These are phyloP conservation scores for Cordyceps tenuipes DNA, from an alignment of 2,329 filamentous ascomycete species.

Conservation along the genomic window DNA sequence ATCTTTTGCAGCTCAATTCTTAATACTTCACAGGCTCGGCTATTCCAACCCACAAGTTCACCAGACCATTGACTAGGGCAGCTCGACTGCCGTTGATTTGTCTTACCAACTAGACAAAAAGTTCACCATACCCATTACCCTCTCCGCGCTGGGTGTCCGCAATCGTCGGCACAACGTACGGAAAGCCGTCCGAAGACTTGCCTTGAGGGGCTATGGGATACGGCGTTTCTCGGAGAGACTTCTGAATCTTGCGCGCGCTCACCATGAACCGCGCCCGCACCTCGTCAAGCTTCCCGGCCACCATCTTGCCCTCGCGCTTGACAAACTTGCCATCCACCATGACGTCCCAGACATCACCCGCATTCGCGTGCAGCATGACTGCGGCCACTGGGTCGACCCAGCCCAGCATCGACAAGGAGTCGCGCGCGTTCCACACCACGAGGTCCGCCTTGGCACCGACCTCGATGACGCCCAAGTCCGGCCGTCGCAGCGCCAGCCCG, in stretches of 20 bases:
- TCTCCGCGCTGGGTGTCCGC: neutral
- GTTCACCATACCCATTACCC: neutral
- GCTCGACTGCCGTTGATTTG: too few relatives aligned
- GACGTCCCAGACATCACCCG: constrained; percentile 41
- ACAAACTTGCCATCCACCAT: constrained; percentile 38
- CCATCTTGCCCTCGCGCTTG: constrained; percentile 34
- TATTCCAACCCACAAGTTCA: too few relatives aligned
- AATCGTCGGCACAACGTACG: neutral
- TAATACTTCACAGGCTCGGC: too few relatives aligned
- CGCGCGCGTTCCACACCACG: constrained; percentile 34
- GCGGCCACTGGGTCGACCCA: constrained; percentile 41
- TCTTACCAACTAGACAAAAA: neutral
- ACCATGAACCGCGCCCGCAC: neutral
- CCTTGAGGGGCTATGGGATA: neutral
- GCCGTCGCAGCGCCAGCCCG: constrained; percentile 40
- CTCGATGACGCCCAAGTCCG: constrained; percentile 40
- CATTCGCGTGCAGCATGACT: constrained; percentile 41
- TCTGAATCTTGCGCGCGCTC: neutral
- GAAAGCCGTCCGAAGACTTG: neutral
- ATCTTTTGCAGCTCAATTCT: too few relatives aligned
- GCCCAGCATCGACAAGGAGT: constrained; percentile 14
- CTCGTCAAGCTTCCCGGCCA: neutral
- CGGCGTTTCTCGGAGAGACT: neutral
- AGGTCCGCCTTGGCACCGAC: constrained; percentile 40
- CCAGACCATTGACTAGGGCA: too few relatives aligned